phyloP scores from a whole-genome alignment of 139 green algal genomes.

The Edaphochlamys debaryana region DNA sequence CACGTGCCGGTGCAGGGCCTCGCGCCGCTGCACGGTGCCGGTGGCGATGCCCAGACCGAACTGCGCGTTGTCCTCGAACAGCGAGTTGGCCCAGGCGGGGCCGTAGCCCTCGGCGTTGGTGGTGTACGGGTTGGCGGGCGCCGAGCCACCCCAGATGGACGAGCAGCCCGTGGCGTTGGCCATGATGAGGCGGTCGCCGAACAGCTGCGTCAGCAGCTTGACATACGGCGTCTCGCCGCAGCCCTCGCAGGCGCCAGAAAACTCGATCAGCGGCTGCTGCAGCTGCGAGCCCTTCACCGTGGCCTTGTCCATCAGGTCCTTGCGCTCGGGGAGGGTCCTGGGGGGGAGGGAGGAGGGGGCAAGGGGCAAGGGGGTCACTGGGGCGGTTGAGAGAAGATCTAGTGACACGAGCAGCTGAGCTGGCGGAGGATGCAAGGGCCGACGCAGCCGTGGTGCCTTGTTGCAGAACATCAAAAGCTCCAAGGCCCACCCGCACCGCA shows the following conservation, averaged over 20 bases:
- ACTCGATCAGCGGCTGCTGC: constrained; percentile 67
- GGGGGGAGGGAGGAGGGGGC: too few relatives aligned
- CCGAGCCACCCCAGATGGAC: constrained; percentile 69
- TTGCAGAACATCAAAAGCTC: too few relatives aligned
- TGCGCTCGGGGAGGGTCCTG: constrained; percentile 35
- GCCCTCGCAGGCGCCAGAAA: constrained; percentile 68
- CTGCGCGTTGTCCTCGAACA: constrained; percentile 70
- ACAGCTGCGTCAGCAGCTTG: constrained; percentile 62
- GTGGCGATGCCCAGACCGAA: constrained; percentile 69
- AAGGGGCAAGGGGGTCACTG: too few relatives aligned
- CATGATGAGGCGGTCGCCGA: constrained; percentile 66
- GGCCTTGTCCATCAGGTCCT: constrained; percentile 57
- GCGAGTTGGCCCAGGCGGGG: constrained; percentile 72
- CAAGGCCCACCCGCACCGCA: too few relatives aligned
- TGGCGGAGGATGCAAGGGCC: too few relatives aligned
- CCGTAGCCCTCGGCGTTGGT: constrained; percentile 56
- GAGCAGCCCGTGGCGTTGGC: constrained; percentile 72
- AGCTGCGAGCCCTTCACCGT: constrained; percentile 66
- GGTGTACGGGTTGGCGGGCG: constrained; percentile 69
- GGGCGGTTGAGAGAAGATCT: too few relatives aligned
- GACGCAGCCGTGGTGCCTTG: too few relatives aligned
- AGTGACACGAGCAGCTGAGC: too few relatives aligned
- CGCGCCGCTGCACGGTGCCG: constrained; percentile 62
- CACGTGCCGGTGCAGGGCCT: constrained; percentile 35
- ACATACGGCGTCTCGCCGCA: constrained; percentile 63